Evolutionary conservation across 225 moss, liverwort and hornwort genomes (phyloP).

Genomic region (Polytrichum commune): DNA sequence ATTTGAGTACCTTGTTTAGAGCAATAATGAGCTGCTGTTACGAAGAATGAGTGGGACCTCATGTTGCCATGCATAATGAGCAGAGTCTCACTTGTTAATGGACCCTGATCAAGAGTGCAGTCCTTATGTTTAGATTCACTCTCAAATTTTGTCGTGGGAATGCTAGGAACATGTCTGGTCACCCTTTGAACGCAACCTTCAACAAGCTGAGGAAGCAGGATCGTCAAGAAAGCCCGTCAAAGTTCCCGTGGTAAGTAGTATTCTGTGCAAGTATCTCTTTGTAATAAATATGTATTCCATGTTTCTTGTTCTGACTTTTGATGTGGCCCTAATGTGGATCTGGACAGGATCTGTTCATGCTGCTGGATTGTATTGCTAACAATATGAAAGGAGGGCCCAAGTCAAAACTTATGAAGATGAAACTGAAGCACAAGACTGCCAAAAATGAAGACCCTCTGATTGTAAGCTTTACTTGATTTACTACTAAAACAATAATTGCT

Average conservation of each 20-base stretch:
- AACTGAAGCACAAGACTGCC: slow-evolving; percentile 1
- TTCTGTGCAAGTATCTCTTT: too few species aligned
- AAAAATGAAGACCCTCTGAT: slow-evolving; percentile 21
- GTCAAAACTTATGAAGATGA: slow-evolving; percentile 17
- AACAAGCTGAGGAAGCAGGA: slow-evolving; percentile 17
- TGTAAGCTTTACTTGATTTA: slow-evolving; percentile 18
- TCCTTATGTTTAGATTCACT: too few species aligned
- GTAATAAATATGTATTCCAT: too few species aligned
- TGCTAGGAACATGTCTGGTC: slow-evolving; percentile 58
- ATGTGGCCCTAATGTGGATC: neutral
- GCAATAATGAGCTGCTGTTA: too few species aligned
- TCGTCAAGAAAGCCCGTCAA: slow-evolving; percentile 14
- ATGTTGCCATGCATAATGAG: too few species aligned
- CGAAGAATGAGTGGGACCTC: too few species aligned
- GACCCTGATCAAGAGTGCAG: too few species aligned
- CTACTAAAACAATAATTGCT: too few species aligned
- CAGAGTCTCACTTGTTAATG: too few species aligned
- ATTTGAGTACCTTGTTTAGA: neutral
- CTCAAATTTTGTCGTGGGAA: neutral
- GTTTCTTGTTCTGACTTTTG: neutral
- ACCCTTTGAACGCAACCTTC: slow-evolving; percentile 30
- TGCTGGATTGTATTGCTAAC: slow-evolving; percentile 37
- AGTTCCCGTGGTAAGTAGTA: slow-evolving; percentile 9
- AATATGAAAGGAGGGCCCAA: slow-evolving; percentile 31
- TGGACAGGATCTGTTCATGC: slow-evolving; percentile 39